These are phyloP conservation scores for Saccharomyces pastorianus DNA, from an alignment of 1,139 yeast species.

Conservation along the genomic window DNA sequence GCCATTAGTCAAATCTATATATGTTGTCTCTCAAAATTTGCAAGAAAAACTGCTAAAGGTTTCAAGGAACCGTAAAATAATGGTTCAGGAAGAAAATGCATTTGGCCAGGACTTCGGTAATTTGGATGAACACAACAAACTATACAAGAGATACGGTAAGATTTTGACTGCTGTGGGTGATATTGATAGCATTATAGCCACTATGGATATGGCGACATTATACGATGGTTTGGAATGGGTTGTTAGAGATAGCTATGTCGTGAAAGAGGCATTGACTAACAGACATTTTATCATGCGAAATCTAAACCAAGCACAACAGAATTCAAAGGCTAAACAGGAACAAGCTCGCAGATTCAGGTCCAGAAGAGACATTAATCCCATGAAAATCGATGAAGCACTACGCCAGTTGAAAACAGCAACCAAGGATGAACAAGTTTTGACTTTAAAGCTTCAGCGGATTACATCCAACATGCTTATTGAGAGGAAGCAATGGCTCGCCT, in stretches of 20 bases:
- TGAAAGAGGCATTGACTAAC: slow-evolving; percentile 88
- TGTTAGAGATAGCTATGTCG: slow-evolving; percentile 70
- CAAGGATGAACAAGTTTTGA: slow-evolving; percentile 66
- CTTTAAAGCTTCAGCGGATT: slow-evolving; percentile 68
- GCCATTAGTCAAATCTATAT: slow-evolving; percentile 76
- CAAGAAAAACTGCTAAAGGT: slow-evolving; percentile 48
- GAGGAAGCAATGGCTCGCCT: slow-evolving; percentile 42
- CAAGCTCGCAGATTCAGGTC: slow-evolving; percentile 69
- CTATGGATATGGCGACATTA: slow-evolving; percentile 64
- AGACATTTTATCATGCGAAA: slow-evolving; percentile 90
- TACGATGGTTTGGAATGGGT: slow-evolving; percentile 68
- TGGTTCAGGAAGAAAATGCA: slow-evolving; percentile 54
- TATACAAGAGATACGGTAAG: slow-evolving; percentile 76
- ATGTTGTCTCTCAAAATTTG: slow-evolving; percentile 51
- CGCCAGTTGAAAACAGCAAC: slow-evolving; percentile 71
- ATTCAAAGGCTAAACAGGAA: slow-evolving; percentile 60
- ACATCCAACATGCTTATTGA: slow-evolving; percentile 82
- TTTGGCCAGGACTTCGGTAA: slow-evolving; percentile 51
- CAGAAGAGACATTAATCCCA: slow-evolving; percentile 71
- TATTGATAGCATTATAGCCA: slow-evolving; percentile 62
- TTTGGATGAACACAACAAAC: slow-evolving; percentile 42
- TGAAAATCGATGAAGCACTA: slow-evolving; percentile 86
- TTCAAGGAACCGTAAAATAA: slow-evolving; percentile 46
- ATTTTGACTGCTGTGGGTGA: slow-evolving; percentile 68
- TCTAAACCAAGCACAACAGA: slow-evolving; percentile 66